These are phyloP conservation scores for Plectranthus barbatus DNA, from an alignment of 257 asterid genomes.

Conservation along the genomic window DNA sequence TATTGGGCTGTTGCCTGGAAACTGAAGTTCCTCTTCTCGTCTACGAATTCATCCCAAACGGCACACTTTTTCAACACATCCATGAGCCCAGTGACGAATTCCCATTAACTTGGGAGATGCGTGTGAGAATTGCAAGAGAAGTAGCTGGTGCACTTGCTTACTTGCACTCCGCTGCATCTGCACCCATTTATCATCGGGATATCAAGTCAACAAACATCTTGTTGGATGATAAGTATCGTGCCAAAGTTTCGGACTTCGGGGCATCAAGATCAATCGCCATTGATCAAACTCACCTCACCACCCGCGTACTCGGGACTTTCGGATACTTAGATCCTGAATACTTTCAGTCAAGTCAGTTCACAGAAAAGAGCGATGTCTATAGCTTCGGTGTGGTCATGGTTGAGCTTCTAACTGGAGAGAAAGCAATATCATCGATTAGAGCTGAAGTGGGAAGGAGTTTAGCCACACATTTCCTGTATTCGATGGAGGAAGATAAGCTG, in stretches of 20 bases:
- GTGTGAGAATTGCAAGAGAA: constrained; percentile 23
- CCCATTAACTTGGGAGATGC: constrained; percentile 23
- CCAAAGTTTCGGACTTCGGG: no score
- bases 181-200: constrained; percentile 19
- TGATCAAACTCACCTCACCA: constrained; percentile 31
- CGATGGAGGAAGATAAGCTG: neutral
- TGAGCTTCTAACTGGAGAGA: no score
- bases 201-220: constrained; percentile 25
- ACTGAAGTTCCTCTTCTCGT: constrained; percentile 20
- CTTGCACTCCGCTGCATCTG: constrained; percentile 26
- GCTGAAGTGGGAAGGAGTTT: no score
- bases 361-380: no score
- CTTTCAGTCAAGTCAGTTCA: no score
- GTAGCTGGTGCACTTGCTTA: constrained; percentile 27
- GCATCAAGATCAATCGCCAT: constrained; percentile 10
- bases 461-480: neutral
- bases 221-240: constrained; percentile 25
- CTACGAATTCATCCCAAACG: constrained; percentile 16
- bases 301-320: constrained; percentile 28
- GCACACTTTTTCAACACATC: constrained; percentile 20
- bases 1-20: constrained; percentile 26
- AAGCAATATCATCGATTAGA: no score
- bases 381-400: no score
- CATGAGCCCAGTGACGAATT: constrained; percentile 20
- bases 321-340: constrained; percentile 45